Conservation (phyloP, 164 flowering plant genomes). For the Aristolochia contorta region DNA sequence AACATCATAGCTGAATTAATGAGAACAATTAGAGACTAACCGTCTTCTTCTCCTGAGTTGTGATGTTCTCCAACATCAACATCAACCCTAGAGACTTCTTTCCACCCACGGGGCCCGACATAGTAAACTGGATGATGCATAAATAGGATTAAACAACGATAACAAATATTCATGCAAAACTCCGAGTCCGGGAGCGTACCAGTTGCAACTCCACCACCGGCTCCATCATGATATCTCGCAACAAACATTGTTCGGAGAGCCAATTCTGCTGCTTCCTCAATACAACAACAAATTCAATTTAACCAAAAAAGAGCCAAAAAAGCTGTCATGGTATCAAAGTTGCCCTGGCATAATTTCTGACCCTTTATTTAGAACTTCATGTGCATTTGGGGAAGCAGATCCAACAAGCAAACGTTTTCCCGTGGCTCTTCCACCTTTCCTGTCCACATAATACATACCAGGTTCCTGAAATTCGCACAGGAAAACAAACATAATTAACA, state of each 20-base stretch:
- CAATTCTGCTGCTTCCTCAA: conserved; percentile 81
- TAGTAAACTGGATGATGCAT: conserved; percentile 44
- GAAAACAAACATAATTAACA: neutral
- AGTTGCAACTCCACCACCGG: conserved; percentile 74
- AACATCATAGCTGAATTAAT: too few species aligned
- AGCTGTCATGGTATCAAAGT: neutral
- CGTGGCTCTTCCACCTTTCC: conserved; percentile 92
- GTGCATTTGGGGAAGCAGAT: conserved; percentile 97
- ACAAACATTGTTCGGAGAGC: conserved; percentile 82
- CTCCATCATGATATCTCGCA: conserved; percentile 96
- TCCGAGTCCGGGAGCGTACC: neutral
- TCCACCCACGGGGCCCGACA: conserved; percentile 73
- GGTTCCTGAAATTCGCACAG: conserved; percentile 51
- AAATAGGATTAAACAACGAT: neutral
- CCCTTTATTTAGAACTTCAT: conserved; percentile 92
- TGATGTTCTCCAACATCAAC: too few species aligned
- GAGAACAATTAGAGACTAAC: too few species aligned
- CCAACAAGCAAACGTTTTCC: conserved; percentile 89
- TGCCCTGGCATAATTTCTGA: conserved; percentile 8
- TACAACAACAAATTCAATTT: neutral
- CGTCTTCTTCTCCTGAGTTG: conserved; percentile 52
- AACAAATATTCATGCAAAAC: too few species aligned
- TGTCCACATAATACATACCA: conserved; percentile 92
- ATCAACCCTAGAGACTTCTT: conserved; percentile 83
- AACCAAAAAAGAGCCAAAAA: neutral